Evolutionary conservation across 768 basidiomycete species (phyloP).

Genomic region (Suillus subaureus): DNA sequence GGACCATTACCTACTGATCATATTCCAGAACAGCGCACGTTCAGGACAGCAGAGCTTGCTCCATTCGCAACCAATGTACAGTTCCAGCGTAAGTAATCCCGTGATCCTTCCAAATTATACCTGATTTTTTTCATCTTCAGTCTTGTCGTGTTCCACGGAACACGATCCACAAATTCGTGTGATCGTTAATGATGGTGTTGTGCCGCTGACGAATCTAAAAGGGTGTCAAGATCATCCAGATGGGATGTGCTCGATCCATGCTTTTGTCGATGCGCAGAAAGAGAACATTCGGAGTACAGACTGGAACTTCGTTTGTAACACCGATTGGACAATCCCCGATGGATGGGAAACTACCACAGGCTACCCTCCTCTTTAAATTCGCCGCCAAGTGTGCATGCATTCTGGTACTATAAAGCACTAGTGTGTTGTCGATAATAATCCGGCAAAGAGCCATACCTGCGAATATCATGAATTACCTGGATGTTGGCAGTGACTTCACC

Average conservation of each 20-base stretch:
- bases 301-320: conserved; percentile 71
- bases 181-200: conserved; percentile 83
- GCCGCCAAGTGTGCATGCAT: not conserved
- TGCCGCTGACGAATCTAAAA: conserved; percentile 70
- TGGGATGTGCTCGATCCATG: conserved; percentile 74
- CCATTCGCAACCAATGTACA: conserved; percentile 86
- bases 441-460: not conserved
- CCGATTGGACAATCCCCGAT: conserved; percentile 67
- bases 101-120: conserved; percentile 13
- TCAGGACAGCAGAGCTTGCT: conserved; percentile 71
- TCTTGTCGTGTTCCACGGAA: conserved; percentile 55
- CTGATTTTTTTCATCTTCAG: conserved; percentile 36
- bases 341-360: conserved; percentile 80
- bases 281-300: conserved; percentile 64
- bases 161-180: conserved; percentile 68
- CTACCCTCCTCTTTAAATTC: conserved; percentile 45
- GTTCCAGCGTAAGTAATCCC: conserved; percentile 68
- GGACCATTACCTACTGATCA: conserved; percentile 74
- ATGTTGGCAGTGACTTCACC: too few species aligned
- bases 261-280: conserved; percentile 68
- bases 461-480: not conserved
- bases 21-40: conserved; percentile 61
- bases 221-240: conserved; percentile 73
- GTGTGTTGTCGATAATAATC: not conserved
- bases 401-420: not conserved